A percentile compares a stretch with the other conserved stretches of the same genome.
Conservation (phyloP, 768 basidiomycete genomes). For the Tylopilus sp. region DNA sequence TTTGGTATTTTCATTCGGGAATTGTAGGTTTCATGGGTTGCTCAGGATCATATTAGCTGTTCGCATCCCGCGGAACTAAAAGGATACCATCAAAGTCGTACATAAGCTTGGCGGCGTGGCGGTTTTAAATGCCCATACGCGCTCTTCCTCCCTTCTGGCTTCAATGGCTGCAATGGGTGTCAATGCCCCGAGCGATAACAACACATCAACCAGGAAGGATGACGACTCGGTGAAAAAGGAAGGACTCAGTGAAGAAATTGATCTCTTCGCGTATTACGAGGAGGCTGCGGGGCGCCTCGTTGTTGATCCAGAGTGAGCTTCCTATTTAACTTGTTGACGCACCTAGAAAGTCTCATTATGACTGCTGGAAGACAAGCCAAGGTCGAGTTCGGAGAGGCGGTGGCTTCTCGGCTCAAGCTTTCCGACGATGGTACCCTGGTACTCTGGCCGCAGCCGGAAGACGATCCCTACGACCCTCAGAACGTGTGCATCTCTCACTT, state of each 20-base stretch:
- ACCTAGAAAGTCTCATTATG: neutral
- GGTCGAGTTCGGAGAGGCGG: conserved; percentile 45
- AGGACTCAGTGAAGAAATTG: conserved; percentile 18
- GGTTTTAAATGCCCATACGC: neutral
- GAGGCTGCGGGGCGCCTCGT: conserved; percentile 55
- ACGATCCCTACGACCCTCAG: conserved; percentile 51
- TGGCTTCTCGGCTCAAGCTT: conserved; percentile 46
- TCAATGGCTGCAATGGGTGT: neutral
- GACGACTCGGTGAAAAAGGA: conserved; percentile 3
- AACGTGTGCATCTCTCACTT: conserved; percentile 39
- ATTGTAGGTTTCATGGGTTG: too few species aligned
- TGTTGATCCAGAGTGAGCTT: conserved; percentile 55
- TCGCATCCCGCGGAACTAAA: neutral
- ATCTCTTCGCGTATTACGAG: conserved; percentile 47
- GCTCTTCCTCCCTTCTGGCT: neutral
- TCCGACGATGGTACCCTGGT: conserved; percentile 43
- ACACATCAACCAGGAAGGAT: neutral
- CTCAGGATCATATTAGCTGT: neutral
- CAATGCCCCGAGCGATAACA: neutral
- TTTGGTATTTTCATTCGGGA: neutral
- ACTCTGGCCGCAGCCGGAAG: conserved; percentile 53
- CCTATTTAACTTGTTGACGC: too few species aligned
- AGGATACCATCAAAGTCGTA: neutral
- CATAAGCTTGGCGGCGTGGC: neutral
- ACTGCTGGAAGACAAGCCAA: conserved; percentile 36